These are phyloP conservation scores for Leishmania tropica DNA, from an alignment of 208 protist genomes.

Conservation along the genomic window DNA sequence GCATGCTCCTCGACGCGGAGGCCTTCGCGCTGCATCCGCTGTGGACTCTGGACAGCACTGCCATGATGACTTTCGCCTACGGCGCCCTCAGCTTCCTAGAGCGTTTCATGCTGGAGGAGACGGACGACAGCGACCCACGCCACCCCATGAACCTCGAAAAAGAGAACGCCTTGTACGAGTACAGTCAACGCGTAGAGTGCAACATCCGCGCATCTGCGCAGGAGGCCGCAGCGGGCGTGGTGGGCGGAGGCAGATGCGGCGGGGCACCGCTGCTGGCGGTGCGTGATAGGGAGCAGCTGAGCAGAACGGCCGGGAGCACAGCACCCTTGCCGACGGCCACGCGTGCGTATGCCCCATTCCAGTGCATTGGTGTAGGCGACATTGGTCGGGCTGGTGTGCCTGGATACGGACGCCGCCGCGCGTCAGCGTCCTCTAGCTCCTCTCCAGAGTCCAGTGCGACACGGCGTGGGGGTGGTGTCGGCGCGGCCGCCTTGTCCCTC, in stretches of 20 bases:
- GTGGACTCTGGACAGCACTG: constrained; percentile 57
- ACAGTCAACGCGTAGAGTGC: constrained; percentile 40
- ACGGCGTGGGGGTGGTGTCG: neutral
- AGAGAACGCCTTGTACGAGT: constrained; percentile 42
- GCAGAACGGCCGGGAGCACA: constrained; percentile 4
- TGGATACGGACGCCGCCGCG: constrained; percentile 13
- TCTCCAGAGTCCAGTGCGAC: neutral
- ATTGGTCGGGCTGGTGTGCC: constrained; percentile 18
- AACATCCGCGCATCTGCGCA: constrained; percentile 38
- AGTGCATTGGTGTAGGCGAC: constrained; percentile 27
- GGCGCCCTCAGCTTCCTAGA: constrained; percentile 68
- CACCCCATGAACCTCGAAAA: constrained; percentile 71
- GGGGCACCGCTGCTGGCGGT: neutral
- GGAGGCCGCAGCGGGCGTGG: constrained; percentile 6
- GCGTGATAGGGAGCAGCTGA: constrained; percentile 6
- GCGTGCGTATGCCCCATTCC: constrained; percentile 14
- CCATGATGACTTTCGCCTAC: constrained; percentile 68
- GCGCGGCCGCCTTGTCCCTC: constrained; percentile 5
- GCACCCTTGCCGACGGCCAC: neutral
- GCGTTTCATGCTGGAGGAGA: constrained; percentile 69
- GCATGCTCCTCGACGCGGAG: constrained; percentile 37
- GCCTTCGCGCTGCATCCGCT: constrained; percentile 50
- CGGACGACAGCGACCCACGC: constrained; percentile 79
- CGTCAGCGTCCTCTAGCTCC: constrained; percentile 1
- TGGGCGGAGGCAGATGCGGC: neutral